Evolutionary conservation across 345 rosid genomes (phyloP).

Genomic region (Boechera stricta): DNA sequence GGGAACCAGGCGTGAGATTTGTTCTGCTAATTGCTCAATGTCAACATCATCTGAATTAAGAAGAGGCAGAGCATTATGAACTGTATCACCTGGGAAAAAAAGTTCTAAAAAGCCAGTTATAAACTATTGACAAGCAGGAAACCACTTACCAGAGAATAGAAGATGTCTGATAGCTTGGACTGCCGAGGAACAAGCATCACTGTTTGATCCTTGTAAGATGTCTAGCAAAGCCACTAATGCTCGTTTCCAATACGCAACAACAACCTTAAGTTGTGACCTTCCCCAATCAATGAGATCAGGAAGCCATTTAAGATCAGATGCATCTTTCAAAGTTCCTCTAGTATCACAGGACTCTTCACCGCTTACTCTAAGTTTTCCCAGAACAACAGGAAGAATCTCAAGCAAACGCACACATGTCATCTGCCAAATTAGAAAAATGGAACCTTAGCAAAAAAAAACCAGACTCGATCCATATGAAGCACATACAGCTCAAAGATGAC

Average conservation of each 20-base stretch:
- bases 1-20: conserved; percentile 60
- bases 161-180: conserved; percentile 61
- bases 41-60: conserved; percentile 57
- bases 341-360: conserved; percentile 45
- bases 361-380: conserved; percentile 60
- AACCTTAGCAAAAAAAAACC: conserved; percentile 25
- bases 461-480: conserved; percentile 19
- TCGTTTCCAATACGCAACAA: conserved; percentile 85
- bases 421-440: conserved; percentile 52
- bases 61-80: conserved; percentile 29
- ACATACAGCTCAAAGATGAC: conserved; percentile 21
- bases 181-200: conserved; percentile 51
- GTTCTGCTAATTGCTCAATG: conserved; percentile 66
- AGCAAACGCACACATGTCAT: conserved; percentile 93
- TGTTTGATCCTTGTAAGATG: conserved; percentile 55
- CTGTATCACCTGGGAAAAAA: conserved; percentile 7
- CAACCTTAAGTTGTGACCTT: conserved; percentile 81
- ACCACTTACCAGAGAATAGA: conserved; percentile 66
- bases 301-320: conserved; percentile 73
- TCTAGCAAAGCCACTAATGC: conserved; percentile 64
- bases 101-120: conserved; percentile 24
- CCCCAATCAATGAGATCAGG: conserved; percentile 94
- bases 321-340: conserved; percentile 45
- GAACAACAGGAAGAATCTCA: conserved; percentile 81
- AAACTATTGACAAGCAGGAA: conserved; percentile 22